Conservation (phyloP, 257 asterid genomes). For the Plantago ovata region DNA sequence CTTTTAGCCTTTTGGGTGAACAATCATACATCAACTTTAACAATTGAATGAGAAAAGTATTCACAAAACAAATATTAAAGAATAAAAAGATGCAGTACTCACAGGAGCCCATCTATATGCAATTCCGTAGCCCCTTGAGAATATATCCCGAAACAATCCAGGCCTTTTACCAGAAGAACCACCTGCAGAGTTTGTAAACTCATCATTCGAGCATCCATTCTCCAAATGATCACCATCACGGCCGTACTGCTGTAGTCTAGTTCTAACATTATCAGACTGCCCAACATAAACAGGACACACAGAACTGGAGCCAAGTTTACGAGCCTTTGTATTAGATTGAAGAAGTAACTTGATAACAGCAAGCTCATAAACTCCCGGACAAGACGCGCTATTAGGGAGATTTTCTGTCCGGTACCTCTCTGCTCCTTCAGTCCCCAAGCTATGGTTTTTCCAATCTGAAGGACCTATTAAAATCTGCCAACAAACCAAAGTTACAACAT, state of each 20-base stretch:
- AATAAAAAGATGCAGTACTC: conserved; percentile 27
- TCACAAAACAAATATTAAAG: too few species aligned
- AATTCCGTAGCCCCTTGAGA: conserved; percentile 62
- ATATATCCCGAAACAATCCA: conserved; percentile 56
- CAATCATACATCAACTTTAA: not conserved
- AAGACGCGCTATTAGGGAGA: conserved; percentile 64
- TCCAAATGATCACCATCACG: conserved; percentile 94
- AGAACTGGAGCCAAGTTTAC: conserved; percentile 46
- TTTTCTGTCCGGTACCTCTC: conserved; percentile 80
- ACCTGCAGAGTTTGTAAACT: conserved; percentile 1
- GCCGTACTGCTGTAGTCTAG: conserved; percentile 83
- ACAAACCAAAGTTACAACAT: conserved; percentile 10
- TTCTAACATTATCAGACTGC: conserved; percentile 83
- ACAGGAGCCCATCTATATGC: conserved; percentile 93
- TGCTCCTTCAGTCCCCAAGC: conserved; percentile 63
- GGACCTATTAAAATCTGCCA: conserved; percentile 72
- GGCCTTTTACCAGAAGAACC: conserved; percentile 8
- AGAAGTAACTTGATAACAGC: conserved; percentile 39
- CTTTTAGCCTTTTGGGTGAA: not conserved
- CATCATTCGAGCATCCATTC: conserved; percentile 34
- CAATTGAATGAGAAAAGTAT: not conserved
- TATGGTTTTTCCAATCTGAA: conserved; percentile 69
- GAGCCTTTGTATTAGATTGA: conserved; percentile 31
- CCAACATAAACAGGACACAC: conserved; percentile 84
- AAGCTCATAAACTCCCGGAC: conserved; percentile 88